A percentile compares a stretch with the other conserved stretches of the same genome.
Evolutionary conservation across 2,329 filamentous ascomycete species (phyloP).

Genomic region (Pestalotiopsis sp.): DNA sequence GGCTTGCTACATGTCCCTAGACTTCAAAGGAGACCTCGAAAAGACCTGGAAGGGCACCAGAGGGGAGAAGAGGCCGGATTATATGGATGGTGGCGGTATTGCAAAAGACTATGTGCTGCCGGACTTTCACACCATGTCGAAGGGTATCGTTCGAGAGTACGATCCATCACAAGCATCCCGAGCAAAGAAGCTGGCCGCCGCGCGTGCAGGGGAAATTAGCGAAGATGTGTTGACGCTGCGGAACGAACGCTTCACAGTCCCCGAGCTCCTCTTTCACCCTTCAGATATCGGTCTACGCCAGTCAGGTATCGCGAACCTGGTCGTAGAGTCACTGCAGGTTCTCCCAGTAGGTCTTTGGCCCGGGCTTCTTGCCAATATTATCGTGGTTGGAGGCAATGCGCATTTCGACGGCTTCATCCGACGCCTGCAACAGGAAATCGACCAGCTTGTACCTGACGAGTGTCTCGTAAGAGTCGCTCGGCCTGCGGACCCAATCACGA

Average conservation of each 20-base stretch:
- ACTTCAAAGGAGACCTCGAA: constrained; percentile 79
- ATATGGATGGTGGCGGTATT: constrained; percentile 56
- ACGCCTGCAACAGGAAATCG: constrained; percentile 73
- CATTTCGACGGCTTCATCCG: constrained; percentile 79
- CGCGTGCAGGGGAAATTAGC: constrained; percentile 29
- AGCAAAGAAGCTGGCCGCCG: constrained; percentile 44
- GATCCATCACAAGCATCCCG: constrained; percentile 65
- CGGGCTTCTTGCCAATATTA: constrained; percentile 78
- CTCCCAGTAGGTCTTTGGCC: constrained; percentile 85
- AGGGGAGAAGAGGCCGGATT: constrained; percentile 54
- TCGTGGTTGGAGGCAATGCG: constrained; percentile 86
- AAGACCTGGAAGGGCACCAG: constrained; percentile 77
- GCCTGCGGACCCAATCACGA: constrained; percentile 72
- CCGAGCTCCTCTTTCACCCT: constrained; percentile 87
- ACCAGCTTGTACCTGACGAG: constrained; percentile 71
- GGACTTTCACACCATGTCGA: constrained; percentile 62
- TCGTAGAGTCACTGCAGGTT: constrained; percentile 73
- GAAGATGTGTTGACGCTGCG: constrained; percentile 86
- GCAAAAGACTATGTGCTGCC: constrained; percentile 92
- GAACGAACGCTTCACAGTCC: constrained; percentile 89
- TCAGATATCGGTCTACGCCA: constrained; percentile 83
- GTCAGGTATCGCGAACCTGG: constrained; percentile 77
- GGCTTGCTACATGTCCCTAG: constrained; percentile 76
- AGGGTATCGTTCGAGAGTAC: constrained; percentile 75
- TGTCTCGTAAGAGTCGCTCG: constrained; percentile 74